A percentile compares a stretch with the other conserved stretches of the same genome.
phyloP scores from a whole-genome alignment of 1,139 yeast genomes.

The Pichia sp. region DNA sequence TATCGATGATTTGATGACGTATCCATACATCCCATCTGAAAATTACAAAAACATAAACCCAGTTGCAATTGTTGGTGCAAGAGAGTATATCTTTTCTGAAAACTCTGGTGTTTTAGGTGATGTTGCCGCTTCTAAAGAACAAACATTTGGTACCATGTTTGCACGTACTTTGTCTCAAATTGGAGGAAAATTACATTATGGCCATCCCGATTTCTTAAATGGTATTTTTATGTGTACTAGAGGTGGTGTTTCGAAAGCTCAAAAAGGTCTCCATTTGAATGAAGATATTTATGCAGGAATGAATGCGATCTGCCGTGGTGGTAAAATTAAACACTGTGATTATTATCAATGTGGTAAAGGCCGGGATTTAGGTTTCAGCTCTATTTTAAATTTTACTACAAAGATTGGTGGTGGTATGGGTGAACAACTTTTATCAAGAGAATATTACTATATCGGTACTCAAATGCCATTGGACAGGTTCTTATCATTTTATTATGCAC shows the following conservation, averaged over 20 bases:
- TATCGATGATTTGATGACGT: slow-evolving; percentile 32
- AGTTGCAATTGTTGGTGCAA: slow-evolving; percentile 84
- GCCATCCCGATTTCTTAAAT: slow-evolving; percentile 88
- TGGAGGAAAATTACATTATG: slow-evolving; percentile 88
- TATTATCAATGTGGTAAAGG: slow-evolving; percentile 93
- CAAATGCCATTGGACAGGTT: slow-evolving; percentile 77
- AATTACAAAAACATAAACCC: slow-evolving; percentile 42
- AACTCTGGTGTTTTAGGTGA: slow-evolving; percentile 86
- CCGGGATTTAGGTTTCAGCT: slow-evolving; percentile 82
- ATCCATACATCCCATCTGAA: slow-evolving; percentile 48
- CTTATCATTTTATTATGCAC: slow-evolving; percentile 85
- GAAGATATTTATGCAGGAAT: slow-evolving; percentile 94
- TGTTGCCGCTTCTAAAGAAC: slow-evolving; percentile 92
- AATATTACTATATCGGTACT: slow-evolving; percentile 79
- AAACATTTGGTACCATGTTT: slow-evolving; percentile 87
- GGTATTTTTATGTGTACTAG: slow-evolving; percentile 86
- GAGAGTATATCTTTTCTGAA: slow-evolving; percentile 87
- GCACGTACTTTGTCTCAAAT: slow-evolving; percentile 83
- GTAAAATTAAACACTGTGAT: slow-evolving; percentile 84
- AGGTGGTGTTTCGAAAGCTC: slow-evolving; percentile 91
- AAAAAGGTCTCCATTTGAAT: slow-evolving; percentile 78
- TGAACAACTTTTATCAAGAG: slow-evolving; percentile 82
- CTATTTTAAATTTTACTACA: slow-evolving; percentile 80
- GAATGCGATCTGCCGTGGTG: slow-evolving; percentile 79
- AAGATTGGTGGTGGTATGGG: slow-evolving; percentile 98